Base-by-base conservation (phyloP, 306 rosid species). In the Castanopsis chinensis region DNA sequence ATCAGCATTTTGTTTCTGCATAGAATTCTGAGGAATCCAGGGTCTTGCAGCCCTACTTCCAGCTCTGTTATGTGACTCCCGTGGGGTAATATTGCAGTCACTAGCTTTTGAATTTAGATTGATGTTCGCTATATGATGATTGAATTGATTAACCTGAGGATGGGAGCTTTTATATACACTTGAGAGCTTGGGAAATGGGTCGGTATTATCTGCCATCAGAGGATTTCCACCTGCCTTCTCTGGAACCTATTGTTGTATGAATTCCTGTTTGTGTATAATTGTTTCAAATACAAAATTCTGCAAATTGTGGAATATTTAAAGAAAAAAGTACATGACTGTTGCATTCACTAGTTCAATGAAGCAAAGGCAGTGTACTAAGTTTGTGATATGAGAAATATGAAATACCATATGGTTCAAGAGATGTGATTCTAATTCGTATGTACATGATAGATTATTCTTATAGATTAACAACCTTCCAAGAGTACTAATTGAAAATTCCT, bases 181-280 rank as follows among this genome's bases (percentile, higher is more conserved):
- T 81, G 32, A 76, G 82, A 87, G 32, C 74, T 32, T 33, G 17
- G 88, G 88, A 84, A 87, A 87, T 18, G 78, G 49, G 79, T 87
- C 82, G 8, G 60, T 33, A 53, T 6, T 45, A 53, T 76, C 88
- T 4, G 74, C 81, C 90, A 87, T 87, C 21, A 41, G 68, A 78
- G 73, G 76, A 61, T 61, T 60, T 43, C 49, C 60, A 79, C 69
- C 28, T 64, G 64, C 81, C 76, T 7, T 20, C 20, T 3, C 18
- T 37, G 2, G 72, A 52, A 8, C 13, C 25, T 54, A 13, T 49
- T 1, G 53, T 49, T 49, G 53, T 49, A 49, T 49, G 28, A 55
- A 72, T 35, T 58, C 6, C 75, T 75, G 73, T 49, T 49, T 13
- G 17, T 12, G 53, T 49, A 58, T 21, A 20, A 58, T 60, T 32